Evolutionary conservation across 2,329 filamentous ascomycete species (phyloP).

Genomic region (Ceratocystis harringtonii): DNA sequence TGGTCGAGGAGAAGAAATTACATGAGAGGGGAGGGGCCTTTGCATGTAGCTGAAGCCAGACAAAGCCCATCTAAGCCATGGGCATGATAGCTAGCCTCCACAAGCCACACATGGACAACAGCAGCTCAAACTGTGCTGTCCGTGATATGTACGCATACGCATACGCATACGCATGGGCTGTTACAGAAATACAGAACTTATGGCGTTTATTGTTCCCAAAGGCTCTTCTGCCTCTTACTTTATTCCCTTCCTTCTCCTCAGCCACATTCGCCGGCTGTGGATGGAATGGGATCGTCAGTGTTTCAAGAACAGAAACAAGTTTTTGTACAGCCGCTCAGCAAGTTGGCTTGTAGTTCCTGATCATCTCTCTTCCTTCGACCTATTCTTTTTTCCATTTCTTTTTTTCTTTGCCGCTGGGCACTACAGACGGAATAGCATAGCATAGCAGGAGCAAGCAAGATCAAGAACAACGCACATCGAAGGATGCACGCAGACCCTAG

Average conservation of each 20-base stretch:
- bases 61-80: no score
- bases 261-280: not conserved
- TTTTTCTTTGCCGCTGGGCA: not conserved
- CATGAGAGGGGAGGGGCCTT: no score
- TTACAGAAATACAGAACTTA: not conserved
- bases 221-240: not conserved
- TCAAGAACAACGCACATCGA: no score
- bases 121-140: not conserved
- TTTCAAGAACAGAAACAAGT: not conserved
- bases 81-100: no score
- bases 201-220: not conserved
- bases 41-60: no score
- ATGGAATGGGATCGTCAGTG: not conserved
- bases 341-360: not conserved
- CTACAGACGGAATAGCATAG: no score
- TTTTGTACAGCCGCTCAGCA: not conserved
- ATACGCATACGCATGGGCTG: not conserved
- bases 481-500: no score
- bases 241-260: not conserved
- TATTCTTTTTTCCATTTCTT: not conserved
- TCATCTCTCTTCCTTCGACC: not conserved
- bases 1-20: no score
- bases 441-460: no score
- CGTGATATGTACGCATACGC: not conserved
- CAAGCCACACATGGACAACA: not conserved